These are phyloP conservation scores for Flammula alnicola DNA, from an alignment of 1,284 basidiomycete genomes.

Conservation along the genomic window DNA sequence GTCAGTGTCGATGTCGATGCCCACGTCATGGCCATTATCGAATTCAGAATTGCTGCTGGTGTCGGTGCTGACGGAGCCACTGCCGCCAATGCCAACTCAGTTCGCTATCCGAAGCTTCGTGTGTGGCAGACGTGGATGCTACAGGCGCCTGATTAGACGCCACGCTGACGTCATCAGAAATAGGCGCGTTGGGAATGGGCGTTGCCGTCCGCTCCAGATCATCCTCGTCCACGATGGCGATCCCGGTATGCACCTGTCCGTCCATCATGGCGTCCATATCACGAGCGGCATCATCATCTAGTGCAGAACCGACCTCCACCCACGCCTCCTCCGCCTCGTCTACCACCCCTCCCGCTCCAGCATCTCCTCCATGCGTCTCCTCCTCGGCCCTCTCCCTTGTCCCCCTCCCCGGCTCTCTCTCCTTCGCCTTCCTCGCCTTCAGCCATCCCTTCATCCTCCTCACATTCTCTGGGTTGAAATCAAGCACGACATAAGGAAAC, in stretches of 20 bases:
- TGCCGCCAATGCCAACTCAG: too few species aligned
- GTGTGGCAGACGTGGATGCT: too few species aligned
- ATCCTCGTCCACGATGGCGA: not conserved
- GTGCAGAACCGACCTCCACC: not conserved
- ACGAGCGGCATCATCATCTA: not conserved
- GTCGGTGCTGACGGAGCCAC: too few species aligned
- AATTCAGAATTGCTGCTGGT: too few species aligned
- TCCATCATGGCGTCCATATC: too few species aligned
- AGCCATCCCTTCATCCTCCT: constrained; percentile 20
- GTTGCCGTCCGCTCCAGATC: not conserved
- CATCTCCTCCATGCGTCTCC: not conserved
- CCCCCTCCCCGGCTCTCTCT: constrained; percentile 27
- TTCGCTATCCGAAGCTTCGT: too few species aligned
- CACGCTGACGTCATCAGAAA: too few species aligned
- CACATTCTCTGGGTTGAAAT: constrained; percentile 45
- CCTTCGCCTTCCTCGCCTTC: constrained; percentile 18
- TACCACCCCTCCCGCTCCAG: constrained; percentile 1
- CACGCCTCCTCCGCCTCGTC: constrained; percentile 1
- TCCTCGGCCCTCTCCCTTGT: constrained; percentile 31
- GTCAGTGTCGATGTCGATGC: too few species aligned
- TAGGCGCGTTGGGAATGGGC: too few species aligned
- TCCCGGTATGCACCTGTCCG: constrained; percentile 2
- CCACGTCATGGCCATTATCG: too few species aligned
- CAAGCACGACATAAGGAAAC: constrained; percentile 39
- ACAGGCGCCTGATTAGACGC: too few species aligned